Evolutionary conservation across 371 early-diverging fungal species (phyloP).

Genomic region (Furculomyces boomerangus): DNA sequence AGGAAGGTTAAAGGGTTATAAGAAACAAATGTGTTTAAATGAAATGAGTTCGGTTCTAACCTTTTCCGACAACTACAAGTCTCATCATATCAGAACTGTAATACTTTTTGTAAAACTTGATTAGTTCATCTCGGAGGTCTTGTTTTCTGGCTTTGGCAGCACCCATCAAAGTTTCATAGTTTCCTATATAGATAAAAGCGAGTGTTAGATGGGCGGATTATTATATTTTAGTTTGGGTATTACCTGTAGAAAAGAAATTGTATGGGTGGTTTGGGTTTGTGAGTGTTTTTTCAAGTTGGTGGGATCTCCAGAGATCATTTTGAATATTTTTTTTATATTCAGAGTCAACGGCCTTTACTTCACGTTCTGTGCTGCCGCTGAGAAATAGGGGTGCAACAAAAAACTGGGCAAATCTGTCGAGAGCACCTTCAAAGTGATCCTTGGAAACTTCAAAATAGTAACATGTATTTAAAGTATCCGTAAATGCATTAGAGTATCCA

Average conservation of each 20-base stretch:
- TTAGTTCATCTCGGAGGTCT: constrained; percentile 62
- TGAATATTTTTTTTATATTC: constrained; percentile 88
- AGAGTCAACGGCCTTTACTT: constrained; percentile 84
- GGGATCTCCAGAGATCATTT: constrained; percentile 65
- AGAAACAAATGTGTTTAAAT: neutral
- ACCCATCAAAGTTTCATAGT: constrained; percentile 64
- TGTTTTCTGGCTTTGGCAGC: constrained; percentile 45
- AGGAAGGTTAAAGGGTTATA: neutral
- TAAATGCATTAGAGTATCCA: constrained; percentile 93
- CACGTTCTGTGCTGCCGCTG: constrained; percentile 73
- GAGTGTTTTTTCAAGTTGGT: constrained; percentile 70
- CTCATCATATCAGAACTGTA: constrained; percentile 93
- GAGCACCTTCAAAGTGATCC: constrained; percentile 66
- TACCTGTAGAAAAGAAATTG: constrained; percentile 63
- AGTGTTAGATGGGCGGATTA: neutral
- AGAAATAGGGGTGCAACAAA: constrained; percentile 79
- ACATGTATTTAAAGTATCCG: constrained; percentile 68
- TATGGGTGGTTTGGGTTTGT: constrained; percentile 65
- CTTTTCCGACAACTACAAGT: constrained; percentile 69
- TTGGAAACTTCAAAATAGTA: constrained; percentile 92
- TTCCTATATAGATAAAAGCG: constrained; percentile 16
- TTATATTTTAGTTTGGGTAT: neutral
- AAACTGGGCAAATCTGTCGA: constrained; percentile 90
- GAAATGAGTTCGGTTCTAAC: neutral
- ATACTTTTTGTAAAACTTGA: constrained; percentile 72